These are phyloP conservation scores for Antonospora locustae DNA, from an alignment of 371 early-diverging fungal species.

Conservation along the genomic window DNA sequence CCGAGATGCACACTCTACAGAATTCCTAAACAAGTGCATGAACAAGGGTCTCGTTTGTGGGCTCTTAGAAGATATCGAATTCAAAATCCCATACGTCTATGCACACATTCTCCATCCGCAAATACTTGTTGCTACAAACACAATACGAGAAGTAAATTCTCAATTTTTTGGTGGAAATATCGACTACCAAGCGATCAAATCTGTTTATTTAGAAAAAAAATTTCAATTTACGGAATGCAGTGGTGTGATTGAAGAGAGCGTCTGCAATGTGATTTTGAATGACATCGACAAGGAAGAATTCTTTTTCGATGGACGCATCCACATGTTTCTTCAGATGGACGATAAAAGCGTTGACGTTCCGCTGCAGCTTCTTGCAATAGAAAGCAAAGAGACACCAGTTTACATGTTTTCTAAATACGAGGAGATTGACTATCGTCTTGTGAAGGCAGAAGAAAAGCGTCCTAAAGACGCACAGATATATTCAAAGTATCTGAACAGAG, in stretches of 20 bases:
- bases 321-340: too few relatives aligned
- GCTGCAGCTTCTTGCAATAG: too few relatives aligned
- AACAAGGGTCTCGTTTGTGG: constrained; percentile 8
- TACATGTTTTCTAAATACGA: too few relatives aligned
- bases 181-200: not conserved
- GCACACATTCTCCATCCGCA: constrained; percentile 16
- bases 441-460: not conserved
- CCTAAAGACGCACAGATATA: constrained; percentile 14
- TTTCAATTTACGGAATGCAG: not conserved
- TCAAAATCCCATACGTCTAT: constrained; percentile 18
- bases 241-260: constrained; percentile 3
- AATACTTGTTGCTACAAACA: not conserved
- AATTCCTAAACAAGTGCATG: constrained; percentile 16
- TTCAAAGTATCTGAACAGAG: constrained; percentile 31
- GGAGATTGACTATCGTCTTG: too few relatives aligned
- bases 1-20: not conserved
- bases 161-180: not conserved
- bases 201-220: not conserved
- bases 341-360: too few relatives aligned
- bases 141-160: not conserved
- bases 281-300: constrained; percentile 3
- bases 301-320: too few relatives aligned
- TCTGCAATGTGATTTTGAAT: not conserved
- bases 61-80: constrained; percentile 17
- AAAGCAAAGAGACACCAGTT: too few relatives aligned